phyloP scores from a whole-genome alignment of 1,139 yeast genomes.

The Zygotorulaspora mrakii region DNA sequence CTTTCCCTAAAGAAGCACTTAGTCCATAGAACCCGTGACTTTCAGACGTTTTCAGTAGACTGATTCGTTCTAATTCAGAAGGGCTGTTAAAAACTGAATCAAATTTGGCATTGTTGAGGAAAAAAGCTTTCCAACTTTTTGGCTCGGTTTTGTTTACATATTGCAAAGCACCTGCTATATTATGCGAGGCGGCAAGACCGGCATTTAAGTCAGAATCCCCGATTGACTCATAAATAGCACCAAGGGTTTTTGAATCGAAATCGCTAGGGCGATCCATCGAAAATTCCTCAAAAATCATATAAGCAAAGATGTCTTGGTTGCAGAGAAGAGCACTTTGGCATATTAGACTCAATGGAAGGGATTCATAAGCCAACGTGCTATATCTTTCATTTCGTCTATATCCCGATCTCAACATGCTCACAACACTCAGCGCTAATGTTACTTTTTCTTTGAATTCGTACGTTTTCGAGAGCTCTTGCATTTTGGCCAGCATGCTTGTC shows the following conservation, averaged over 20 bases:
- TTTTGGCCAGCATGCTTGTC: slow-evolving; percentile 7
- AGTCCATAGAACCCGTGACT: slow-evolving; percentile 31
- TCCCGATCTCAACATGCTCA: slow-evolving; percentile 47
- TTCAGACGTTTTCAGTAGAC: slow-evolving; percentile 18
- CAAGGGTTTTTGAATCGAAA: slow-evolving; percentile 30
- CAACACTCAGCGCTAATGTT: slow-evolving; percentile 40
- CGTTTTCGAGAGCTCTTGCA: slow-evolving; percentile 14
- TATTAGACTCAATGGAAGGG: slow-evolving; percentile 38
- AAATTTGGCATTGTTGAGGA: slow-evolving; percentile 53
- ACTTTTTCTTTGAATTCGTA: slow-evolving; percentile 28
- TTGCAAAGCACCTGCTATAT: slow-evolving; percentile 49
- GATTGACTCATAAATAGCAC: slow-evolving; percentile 43
- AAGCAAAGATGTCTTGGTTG: slow-evolving; percentile 45
- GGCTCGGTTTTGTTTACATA: slow-evolving; percentile 41
- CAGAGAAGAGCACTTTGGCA: slow-evolving; percentile 41
- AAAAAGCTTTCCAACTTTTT: slow-evolving; percentile 43
- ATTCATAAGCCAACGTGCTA: slow-evolving; percentile 40
- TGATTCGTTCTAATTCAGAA: slow-evolving; percentile 42
- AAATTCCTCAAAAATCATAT: slow-evolving; percentile 55
- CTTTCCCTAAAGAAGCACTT: slow-evolving; percentile 20
- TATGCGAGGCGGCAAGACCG: slow-evolving; percentile 59
- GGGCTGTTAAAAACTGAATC: slow-evolving; percentile 55
- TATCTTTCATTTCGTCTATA: slow-evolving; percentile 36
- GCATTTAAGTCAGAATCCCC: slow-evolving; percentile 59
- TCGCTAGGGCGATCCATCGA: slow-evolving; percentile 17